A percentile compares a stretch with the other conserved stretches of the same genome.
phyloP scores from a whole-genome alignment of 345 rosid genomes.

The Hevea brasiliensis region DNA sequence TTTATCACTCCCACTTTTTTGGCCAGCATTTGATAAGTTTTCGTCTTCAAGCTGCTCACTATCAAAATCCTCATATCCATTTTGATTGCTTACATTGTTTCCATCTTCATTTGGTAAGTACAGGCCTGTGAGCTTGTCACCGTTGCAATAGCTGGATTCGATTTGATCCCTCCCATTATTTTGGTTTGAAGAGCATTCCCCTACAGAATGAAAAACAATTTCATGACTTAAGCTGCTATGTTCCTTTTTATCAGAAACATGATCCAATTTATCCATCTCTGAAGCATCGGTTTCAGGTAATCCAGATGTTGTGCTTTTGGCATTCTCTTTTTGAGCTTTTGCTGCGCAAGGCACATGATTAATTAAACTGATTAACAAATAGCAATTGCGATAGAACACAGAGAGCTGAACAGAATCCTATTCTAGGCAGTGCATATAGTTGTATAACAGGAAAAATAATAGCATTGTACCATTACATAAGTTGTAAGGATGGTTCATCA shows the following conservation, averaged over 20 bases:
- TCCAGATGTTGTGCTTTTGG: conserved; percentile 25
- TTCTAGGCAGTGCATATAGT: too few relatives aligned
- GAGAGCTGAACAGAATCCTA: background rate
- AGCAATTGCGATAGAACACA: background rate
- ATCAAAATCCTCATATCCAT: conserved; percentile 15
- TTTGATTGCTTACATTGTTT: conserved; percentile 22
- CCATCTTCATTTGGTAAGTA: conserved; percentile 25
- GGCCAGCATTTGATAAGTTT: background rate
- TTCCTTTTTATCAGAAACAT: conserved; percentile 37
- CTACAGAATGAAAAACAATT: conserved; percentile 23
- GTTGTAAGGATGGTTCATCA: background rate
- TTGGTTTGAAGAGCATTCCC: conserved; percentile 27
- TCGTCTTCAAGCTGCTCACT: conserved; percentile 21
- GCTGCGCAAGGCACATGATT: conserved; percentile 43
- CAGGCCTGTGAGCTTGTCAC: conserved; percentile 26
- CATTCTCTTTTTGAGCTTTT: conserved; percentile 40
- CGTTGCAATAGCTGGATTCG: conserved; percentile 19
- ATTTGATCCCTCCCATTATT: conserved; percentile 18
- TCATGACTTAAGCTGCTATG: conserved; percentile 30
- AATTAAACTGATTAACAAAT: background rate
- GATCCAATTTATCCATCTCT: conserved; percentile 20
- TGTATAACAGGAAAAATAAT: too few relatives aligned
- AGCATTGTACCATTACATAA: background rate
- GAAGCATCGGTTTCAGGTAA: conserved; percentile 30
- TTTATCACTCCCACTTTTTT: background rate